These are phyloP conservation scores for Candida namnaoensis DNA, from an alignment of 805 yeast genomes.

Conservation along the genomic window DNA sequence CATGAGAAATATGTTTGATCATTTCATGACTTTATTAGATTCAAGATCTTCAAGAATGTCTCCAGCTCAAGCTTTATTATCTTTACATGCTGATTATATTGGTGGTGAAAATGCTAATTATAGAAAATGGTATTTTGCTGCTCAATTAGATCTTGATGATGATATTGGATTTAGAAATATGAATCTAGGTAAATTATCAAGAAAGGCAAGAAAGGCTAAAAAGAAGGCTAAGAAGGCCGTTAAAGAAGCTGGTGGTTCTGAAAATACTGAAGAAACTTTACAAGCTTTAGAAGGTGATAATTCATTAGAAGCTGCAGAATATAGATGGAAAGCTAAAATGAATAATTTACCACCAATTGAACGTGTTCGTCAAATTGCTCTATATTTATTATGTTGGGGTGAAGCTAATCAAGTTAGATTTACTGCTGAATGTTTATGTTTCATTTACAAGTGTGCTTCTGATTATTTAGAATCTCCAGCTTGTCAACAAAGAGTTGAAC, in stretches of 20 bases:
- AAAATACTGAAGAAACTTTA: slow-evolving; percentile 48
- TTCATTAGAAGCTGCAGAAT: slow-evolving; percentile 75
- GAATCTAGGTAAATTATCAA: slow-evolving; percentile 66
- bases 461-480: slow-evolving; percentile 86
- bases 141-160: slow-evolving; percentile 81
- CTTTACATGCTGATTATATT: slow-evolving; percentile 79
- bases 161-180: slow-evolving; percentile 77
- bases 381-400: slow-evolving; percentile 78
- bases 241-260: slow-evolving; percentile 56
- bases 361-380: slow-evolving; percentile 69
- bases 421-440: slow-evolving; percentile 83
- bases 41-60: slow-evolving; percentile 85
- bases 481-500: slow-evolving; percentile 80
- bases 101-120: slow-evolving; percentile 85
- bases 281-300: slow-evolving; percentile 74
- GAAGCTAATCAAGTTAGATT: slow-evolving; percentile 93
- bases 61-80: slow-evolving; percentile 76
- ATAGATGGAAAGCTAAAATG: slow-evolving; percentile 80
- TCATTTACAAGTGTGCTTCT: slow-evolving; percentile 88
- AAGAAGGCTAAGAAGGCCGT: slow-evolving; percentile 75
- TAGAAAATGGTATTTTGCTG: slow-evolving; percentile 84
- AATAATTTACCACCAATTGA: slow-evolving; percentile 64
- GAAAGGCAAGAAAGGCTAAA: slow-evolving; percentile 74
- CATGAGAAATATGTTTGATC: slow-evolving; percentile 86
- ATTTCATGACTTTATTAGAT: slow-evolving; percentile 77